Percentiles rank a stretch among this genome's conserved stretches.
Evolutionary conservation across 2,329 filamentous ascomycete genomes (phyloP).

Genomic region (Ceratocystis ficicola): DNA sequence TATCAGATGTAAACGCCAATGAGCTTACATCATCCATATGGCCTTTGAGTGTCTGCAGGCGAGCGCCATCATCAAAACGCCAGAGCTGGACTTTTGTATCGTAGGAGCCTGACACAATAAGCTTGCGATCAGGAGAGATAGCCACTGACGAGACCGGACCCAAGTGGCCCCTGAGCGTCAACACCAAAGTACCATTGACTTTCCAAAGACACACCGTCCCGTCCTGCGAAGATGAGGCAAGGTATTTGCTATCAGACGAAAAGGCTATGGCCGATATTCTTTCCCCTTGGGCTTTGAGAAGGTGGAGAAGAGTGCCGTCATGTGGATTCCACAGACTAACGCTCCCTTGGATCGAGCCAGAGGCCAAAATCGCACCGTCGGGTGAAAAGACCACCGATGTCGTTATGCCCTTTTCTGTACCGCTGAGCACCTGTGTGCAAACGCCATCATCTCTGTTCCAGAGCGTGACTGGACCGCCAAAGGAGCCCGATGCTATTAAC

Average conservation of each 20-base stretch:
- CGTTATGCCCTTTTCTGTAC: too few relatives aligned
- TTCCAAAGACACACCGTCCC: conserved; percentile 13
- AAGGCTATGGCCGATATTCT: conserved; percentile 16
- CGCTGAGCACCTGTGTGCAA: not conserved
- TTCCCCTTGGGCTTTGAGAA: not conserved
- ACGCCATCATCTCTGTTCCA: not conserved
- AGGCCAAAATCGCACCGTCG: not conserved
- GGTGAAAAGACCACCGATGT: not conserved
- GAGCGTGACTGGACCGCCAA: conserved; percentile 17
- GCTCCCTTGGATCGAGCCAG: not conserved
- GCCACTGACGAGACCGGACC: not conserved
- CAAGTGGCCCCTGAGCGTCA: not conserved
- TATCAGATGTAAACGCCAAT: not conserved
- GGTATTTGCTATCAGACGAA: conserved; percentile 3
- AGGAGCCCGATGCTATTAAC: conserved; percentile 10
- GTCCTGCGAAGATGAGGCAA: conserved; percentile 10
- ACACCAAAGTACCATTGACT: not conserved
- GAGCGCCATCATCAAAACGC: not conserved
- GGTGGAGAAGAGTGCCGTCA: not conserved
- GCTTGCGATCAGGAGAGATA: not conserved
- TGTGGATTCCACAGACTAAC: not conserved
- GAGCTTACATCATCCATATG: not conserved
- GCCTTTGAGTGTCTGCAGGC: not conserved
- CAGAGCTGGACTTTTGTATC: not conserved
- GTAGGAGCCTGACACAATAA: not conserved